phyloP scores from a whole-genome alignment of 73 alveolate genomes.

The Paraurostyla sp. region DNA sequence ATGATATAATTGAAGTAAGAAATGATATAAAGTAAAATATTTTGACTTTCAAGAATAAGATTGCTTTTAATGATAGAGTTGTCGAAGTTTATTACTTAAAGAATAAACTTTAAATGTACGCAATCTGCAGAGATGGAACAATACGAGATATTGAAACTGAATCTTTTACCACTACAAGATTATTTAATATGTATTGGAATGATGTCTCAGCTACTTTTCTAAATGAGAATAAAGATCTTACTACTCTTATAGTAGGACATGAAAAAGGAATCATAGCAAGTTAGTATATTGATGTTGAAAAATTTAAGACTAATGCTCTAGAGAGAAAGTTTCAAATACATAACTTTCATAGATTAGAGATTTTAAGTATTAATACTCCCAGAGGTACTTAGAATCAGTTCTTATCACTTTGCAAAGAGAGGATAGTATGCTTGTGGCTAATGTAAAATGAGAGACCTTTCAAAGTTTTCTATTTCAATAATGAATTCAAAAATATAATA shows the following conservation, averaged over 20 bases:
- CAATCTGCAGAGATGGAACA: slow-evolving; percentile 27
- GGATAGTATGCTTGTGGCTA: slow-evolving; percentile 12
- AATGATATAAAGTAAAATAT: not conserved
- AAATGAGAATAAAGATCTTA: not conserved
- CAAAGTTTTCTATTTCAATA: not conserved
- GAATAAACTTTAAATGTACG: not conserved
- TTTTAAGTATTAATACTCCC: not conserved
- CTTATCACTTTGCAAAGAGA: slow-evolving; percentile 20
- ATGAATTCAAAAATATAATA: not conserved
- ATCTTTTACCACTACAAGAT: slow-evolving; percentile 27
- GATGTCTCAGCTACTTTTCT: slow-evolving; percentile 4
- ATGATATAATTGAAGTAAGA: slow-evolving; percentile 28
- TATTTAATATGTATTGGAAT: not conserved
- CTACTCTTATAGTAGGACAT: not conserved
- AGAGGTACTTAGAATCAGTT: not conserved
- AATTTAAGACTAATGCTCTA: not conserved
- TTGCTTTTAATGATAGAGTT: slow-evolving; percentile 10
- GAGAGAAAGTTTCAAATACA: slow-evolving; percentile 40
- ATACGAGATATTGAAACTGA: slow-evolving; percentile 33
- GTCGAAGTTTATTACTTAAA: not conserved
- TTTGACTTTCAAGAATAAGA: not conserved
- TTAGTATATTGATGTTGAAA: not conserved
- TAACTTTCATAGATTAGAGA: slow-evolving; percentile 19
- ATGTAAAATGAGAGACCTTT: slow-evolving; percentile 19
- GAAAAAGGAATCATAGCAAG: slow-evolving; percentile 34